Base-by-base conservation (phyloP, 352 stramenopile species). In the Globisporangium uncinulatum region DNA sequence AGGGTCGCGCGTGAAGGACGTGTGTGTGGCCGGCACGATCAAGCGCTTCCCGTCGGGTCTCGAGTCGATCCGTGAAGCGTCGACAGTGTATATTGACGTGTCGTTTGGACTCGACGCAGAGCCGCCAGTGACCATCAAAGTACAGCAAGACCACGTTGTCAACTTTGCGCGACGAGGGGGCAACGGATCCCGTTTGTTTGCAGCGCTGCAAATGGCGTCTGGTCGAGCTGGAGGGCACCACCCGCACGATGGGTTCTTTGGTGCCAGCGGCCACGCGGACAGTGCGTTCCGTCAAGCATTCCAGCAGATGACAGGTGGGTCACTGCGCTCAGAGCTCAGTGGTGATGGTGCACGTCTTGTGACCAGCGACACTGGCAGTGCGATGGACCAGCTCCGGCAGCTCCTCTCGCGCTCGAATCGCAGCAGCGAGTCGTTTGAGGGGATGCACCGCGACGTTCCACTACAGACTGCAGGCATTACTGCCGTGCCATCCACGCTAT, bases 361-460 rank as follows among this genome's bases (percentile, higher is more conserved):
- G 10, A 42, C 20, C 3, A 46, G 56, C 29, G n/a, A 32, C 15
- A 14, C 4, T 61, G 63, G 54, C 10, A 74, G 65, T 5, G 54
- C 71, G 9, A 75, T 89, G 54, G 74, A 83, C 36, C 76, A 89
- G 45, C 50, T 89, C 34, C 73, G 79, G 8, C 81, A 79, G 42
- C 55, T 82, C 42, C 71, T 82, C 53, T 77, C 71, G 11, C 69
- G 65, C 39, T 66, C 62, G n/a, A 69, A 71, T 47, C 51, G 45
- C 4, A 34, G 32, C 24, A 51, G 19, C 10, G 49, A 37, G 7
- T 17, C 47, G 17, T 7, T 39, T 13, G 60, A 63, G 39, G 45
- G 44, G 15, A 32, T 54, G 42, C 32, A 46, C 20, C n/a, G 47
- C 2, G 49, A 49, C 7, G 9, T 17, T n/a, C 24, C 19, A 13